Percentiles rank a stretch among this genome's conserved stretches.
Conservation (phyloP, 352 stramenopile species). For the Phytophthora sojae region DNA sequence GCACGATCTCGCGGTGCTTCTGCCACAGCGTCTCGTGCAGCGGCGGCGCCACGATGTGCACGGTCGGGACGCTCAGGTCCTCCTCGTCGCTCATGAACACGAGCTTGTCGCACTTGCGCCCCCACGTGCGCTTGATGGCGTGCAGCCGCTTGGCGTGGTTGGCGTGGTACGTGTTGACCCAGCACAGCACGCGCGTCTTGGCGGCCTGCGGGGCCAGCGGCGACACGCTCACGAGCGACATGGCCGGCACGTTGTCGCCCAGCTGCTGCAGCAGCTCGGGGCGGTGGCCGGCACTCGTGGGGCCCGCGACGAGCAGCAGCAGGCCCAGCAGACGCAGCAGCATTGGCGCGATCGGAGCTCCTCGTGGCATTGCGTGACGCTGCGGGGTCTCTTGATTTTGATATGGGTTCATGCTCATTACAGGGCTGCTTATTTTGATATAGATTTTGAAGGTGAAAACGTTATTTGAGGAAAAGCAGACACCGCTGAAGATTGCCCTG, state of each 20-base stretch:
- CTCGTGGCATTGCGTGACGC: too few relatives aligned
- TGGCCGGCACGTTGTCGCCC: conserved; percentile 71
- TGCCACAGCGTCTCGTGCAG: conserved; percentile 85
- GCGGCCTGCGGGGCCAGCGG: conserved; percentile 48
- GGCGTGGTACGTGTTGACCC: conserved; percentile 86
- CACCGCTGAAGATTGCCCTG: too few relatives aligned
- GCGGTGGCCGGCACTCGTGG: background rate
- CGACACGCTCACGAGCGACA: conserved; percentile 75
- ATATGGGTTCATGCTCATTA: too few relatives aligned
- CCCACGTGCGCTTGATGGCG: conserved; percentile 84
- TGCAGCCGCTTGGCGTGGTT: conserved; percentile 72
- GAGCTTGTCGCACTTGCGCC: conserved; percentile 85
- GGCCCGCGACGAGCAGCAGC: background rate
- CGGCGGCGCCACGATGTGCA: conserved; percentile 68
- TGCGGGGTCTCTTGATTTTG: too few relatives aligned
- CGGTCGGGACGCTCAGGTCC: conserved; percentile 66
- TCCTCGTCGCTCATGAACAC: conserved; percentile 89
- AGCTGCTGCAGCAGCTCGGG: conserved; percentile 45
- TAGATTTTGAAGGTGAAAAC: too few relatives aligned
- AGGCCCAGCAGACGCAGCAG: background rate
- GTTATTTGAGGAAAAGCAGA: too few relatives aligned
- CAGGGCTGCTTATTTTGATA: too few relatives aligned
- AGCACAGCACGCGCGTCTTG: conserved; percentile 77
- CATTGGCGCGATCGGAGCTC: too few relatives aligned
- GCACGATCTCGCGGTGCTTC: conserved; percentile 86